These are phyloP conservation scores for Dryas octopetala DNA, from an alignment of 306 rosid species.

Conservation along the genomic window DNA sequence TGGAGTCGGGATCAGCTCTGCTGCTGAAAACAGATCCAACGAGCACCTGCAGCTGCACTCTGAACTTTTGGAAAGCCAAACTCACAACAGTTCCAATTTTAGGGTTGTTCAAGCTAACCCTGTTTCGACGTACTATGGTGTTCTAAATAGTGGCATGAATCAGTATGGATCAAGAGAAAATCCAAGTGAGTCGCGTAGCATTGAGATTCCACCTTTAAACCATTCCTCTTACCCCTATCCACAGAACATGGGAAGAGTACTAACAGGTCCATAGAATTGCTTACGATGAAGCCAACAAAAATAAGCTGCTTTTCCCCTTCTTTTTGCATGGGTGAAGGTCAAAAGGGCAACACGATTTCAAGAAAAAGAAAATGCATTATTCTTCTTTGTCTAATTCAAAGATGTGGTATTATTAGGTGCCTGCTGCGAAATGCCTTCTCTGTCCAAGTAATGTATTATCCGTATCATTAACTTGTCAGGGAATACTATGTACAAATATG, in stretches of 20 bases:
- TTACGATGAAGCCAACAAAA: constrained; percentile 15
- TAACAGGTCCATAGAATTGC: constrained; percentile 75
- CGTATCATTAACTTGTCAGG: constrained; percentile 45
- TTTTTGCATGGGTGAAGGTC: constrained; percentile 34
- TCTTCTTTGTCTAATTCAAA: constrained; percentile 37
- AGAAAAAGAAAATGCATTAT: constrained; percentile 34
- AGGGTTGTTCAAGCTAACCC: constrained; percentile 53
- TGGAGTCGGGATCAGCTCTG: constrained; percentile 72
- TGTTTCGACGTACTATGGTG: constrained; percentile 55
- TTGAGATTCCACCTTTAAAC: constrained; percentile 51
- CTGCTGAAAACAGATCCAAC: constrained; percentile 54
- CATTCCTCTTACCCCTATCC: constrained; percentile 71
- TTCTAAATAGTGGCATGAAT: constrained; percentile 51
- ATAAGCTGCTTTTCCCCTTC: constrained; percentile 29
- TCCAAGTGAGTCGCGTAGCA: constrained; percentile 37
- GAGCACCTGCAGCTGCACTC: constrained; percentile 51
- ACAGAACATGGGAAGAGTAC: constrained; percentile 73
- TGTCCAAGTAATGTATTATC: constrained; percentile 49
- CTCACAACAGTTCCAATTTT: constrained; percentile 50
- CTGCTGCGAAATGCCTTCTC: constrained; percentile 38
- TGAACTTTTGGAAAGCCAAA: constrained; percentile 47
- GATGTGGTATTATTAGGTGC: constrained; percentile 42
- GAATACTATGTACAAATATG: constrained; percentile 58
- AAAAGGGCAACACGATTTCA: constrained; percentile 33
- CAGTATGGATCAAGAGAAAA: constrained; percentile 74